Base-by-base conservation (phyloP, 2,329 filamentous ascomycete genomes). In the Monosporascus sp. region DNA sequence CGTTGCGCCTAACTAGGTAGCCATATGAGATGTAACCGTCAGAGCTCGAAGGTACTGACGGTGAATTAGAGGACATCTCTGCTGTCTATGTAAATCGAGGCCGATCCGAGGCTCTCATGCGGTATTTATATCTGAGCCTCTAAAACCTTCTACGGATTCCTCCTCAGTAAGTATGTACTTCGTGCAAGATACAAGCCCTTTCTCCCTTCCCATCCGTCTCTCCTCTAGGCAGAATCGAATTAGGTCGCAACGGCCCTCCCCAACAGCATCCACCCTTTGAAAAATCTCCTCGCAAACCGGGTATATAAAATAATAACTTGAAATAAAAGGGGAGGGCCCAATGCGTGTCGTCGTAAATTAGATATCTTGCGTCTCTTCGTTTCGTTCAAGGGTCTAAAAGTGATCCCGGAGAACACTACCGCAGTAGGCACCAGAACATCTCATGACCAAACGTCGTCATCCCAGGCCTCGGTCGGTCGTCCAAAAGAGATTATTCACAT, bases 271-370 rank as follows among this genome's bases (percentile, higher is more conserved):
- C 53, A 51, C 60, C 53, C 53, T 60, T 54, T 45, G 63, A 68
- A 68, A 63, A 65, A 64, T 60, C 56, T 57, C 60, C 58, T 56
- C 57, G 58, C 61, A 65, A 64, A 62, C 60, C 60, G 69, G 71
- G 72, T 74, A 74, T 74, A 74, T 70, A 68, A 60, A 68, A 68
- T 64, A 62, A 65, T 65, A 57, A 65, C 65, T 58, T 61, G 66
- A 70, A 69, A 65, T 58, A 61, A 70, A 69, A 62, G 62, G 61
- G 65, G 60, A 65, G 63, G 60, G 65, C 58, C 25, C 56, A 58
- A 47, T 58, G 64, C 58, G 52, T 51, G 55, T 60, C 48, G 51
- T 65, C 58, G 55, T 64, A 50, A 51, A 63, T 58, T 58, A 65
- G 57, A 51, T 64, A 60, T 55, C 47, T 58, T 53, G 54, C 59